Conservation (phyloP, 805 yeast genomes). For the Yarrowia yakushimensis region DNA sequence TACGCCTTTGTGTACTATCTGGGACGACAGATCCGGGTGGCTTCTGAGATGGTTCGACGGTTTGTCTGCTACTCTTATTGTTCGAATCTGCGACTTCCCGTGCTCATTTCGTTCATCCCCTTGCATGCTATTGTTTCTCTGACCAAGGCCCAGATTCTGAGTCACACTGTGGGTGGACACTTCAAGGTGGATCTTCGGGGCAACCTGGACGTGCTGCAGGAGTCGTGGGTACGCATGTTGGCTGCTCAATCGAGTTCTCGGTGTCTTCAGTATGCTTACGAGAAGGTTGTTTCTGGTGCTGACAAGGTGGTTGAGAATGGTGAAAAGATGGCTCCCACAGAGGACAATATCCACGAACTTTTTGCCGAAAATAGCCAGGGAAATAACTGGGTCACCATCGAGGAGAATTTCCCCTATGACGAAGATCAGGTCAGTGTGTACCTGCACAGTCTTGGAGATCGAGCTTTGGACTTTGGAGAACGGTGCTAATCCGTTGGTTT, state of each 20-base stretch:
- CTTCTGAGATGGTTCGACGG: not conserved
- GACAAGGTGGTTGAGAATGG: slow-evolving; percentile 3
- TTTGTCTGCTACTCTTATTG: not conserved
- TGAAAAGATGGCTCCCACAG: not conserved
- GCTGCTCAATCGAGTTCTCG: not conserved
- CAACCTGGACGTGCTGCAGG: not conserved
- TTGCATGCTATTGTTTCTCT: slow-evolving; percentile 13
- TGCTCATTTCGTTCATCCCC: slow-evolving; percentile 13
- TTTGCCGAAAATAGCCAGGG: not conserved
- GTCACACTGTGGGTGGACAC: not conserved
- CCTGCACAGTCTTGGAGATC: not conserved
- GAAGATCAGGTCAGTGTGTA: not conserved
- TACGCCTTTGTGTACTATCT: slow-evolving; percentile 6
- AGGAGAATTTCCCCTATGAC: not conserved
- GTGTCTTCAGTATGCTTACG: slow-evolving; percentile 18
- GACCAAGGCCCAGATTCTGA: slow-evolving; percentile 5
- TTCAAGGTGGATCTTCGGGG: slow-evolving; percentile 1
- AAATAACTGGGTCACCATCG: not conserved
- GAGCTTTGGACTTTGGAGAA: slow-evolving; percentile 16
- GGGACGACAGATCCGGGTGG: slow-evolving; percentile 10
- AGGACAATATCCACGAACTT: not conserved
- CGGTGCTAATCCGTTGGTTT: not conserved
- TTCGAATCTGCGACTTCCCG: not conserved
- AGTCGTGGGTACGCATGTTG: not conserved
- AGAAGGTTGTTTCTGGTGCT: not conserved